Evolutionary conservation across 139 green algal genomes (phyloP).

Genomic region (Nannochloris sp.): DNA sequence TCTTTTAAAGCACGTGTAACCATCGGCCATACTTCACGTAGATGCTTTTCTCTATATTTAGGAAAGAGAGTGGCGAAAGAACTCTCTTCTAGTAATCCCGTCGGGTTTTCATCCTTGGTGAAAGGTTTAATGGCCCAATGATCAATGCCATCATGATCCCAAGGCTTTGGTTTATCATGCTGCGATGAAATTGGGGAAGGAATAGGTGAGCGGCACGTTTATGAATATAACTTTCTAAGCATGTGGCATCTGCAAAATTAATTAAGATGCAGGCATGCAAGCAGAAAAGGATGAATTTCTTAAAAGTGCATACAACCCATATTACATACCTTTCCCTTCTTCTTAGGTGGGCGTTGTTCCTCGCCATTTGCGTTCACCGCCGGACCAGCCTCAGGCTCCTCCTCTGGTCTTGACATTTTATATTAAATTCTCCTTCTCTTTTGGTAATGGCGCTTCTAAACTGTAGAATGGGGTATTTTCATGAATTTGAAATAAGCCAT

Average conservation of each 20-base stretch:
- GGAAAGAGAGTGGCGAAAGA: slow-evolving; percentile 97
- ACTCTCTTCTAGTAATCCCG: slow-evolving; percentile 89
- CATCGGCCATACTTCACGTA: slow-evolving; percentile 92
- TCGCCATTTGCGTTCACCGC: background rate
- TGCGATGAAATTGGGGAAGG: slow-evolving; percentile 38
- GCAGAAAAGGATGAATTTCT: background rate
- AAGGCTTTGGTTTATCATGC: slow-evolving; percentile 85
- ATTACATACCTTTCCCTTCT: background rate
- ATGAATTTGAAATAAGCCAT: too few species aligned
- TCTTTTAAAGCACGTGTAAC: slow-evolving; percentile 89
- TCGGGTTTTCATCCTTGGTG: slow-evolving; percentile 83
- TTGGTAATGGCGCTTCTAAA: too few species aligned
- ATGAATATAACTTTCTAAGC: background rate
- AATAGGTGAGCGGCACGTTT: too few species aligned
- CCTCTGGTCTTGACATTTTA: background rate
- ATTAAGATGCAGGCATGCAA: too few species aligned
- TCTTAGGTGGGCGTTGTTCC: background rate
- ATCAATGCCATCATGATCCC: slow-evolving; percentile 94
- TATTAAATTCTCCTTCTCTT: background rate
- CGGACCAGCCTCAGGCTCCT: background rate
- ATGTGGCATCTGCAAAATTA: too few species aligned
- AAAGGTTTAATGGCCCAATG: slow-evolving; percentile 83
- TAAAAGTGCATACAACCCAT: background rate
- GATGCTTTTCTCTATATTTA: slow-evolving; percentile 98
- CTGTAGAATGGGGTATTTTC: too few species aligned